Evolutionary conservation across 2,329 filamentous ascomycete species (phyloP), one percentile per base, ranked within the genome.

Genomic region (Monosporascus sp.): DNA sequence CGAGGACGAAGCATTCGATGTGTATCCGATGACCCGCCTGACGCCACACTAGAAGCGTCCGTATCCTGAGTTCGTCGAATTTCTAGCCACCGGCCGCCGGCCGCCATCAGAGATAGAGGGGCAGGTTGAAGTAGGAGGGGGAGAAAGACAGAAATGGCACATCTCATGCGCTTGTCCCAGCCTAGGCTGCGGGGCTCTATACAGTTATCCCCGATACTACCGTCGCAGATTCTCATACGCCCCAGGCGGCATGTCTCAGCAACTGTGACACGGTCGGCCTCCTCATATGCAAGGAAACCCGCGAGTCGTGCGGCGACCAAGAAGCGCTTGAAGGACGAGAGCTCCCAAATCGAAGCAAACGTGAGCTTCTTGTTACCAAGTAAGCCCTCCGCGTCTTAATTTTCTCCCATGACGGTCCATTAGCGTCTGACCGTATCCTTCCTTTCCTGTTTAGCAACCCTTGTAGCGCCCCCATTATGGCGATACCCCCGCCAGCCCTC

Each of bases 381-480:
- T 65, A 49, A 58, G 62, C 60, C 9, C 18, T 27, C 38, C 27
- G 31, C 11, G 22, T 18, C 1, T n/a, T 22, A 14, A 17, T 25
- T 20, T 38, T 17, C 36, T n/a, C 4, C 15, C 20, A 4, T 34
- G 31, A 5, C 31, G 4, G 11, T 34, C 2, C 31, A 34, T 14
- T 1, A n/a, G n/a, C 18, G 17, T 47, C 38, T 41, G 17, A 50
- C 49, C 46, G 50, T 22, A 11, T 54, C n/a, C 48, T 34, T 27
- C n/a, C 48, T 36, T 27, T 20, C 20, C 38, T 47, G 22, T 9
- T 31, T 47, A 65, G 62, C 54, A 34, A 67, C 66, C 44, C 42
- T 67, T 37, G 60, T 69, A 1, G 48, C 61, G 38, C 66, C 66
- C 14, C 65, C 66, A 3, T 3, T 67, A n/a, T 59, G 50, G 54